A percentile compares a stretch with the other conserved stretches of the same genome.
phyloP scores from a whole-genome alignment of 2,329 filamentous ascomycete genomes.

The Ceratocystis huliohia region DNA sequence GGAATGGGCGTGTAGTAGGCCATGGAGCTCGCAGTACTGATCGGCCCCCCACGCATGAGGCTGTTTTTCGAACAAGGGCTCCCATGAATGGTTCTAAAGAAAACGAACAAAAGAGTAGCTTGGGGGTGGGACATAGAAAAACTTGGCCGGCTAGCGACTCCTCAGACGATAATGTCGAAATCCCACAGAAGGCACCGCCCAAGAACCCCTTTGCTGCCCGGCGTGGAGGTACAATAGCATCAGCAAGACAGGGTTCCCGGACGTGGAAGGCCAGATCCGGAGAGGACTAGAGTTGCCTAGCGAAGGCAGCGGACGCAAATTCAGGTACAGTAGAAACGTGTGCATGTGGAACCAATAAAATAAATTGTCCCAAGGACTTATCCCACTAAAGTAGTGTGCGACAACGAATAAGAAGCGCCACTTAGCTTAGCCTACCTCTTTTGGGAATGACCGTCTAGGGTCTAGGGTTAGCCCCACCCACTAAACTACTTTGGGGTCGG shows the following conservation, averaged over 20 bases:
- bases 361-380: neutral
- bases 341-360: neutral
- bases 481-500: neutral
- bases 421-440: neutral
- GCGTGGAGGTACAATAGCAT: neutral
- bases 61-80: neutral
- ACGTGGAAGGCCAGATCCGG: neutral
- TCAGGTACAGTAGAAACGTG: too few relatives aligned
- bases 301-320: neutral
- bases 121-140: neutral
- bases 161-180: neutral
- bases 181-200: neutral
- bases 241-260: neutral
- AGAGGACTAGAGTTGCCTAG: neutral
- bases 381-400: neutral
- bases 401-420: neutral
- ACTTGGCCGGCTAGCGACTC: neutral
- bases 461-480: neutral
- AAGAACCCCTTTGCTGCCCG: neutral
- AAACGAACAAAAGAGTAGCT: neutral
- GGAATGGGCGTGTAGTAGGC: neutral
- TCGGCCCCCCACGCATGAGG: neutral
- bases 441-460: conserved; percentile 9
- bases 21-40: neutral
- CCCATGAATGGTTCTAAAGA: too few relatives aligned